These are phyloP conservation scores for Pseudonitzschia pungens DNA, from an alignment of 108 stramenopile species.

Conservation along the genomic window DNA sequence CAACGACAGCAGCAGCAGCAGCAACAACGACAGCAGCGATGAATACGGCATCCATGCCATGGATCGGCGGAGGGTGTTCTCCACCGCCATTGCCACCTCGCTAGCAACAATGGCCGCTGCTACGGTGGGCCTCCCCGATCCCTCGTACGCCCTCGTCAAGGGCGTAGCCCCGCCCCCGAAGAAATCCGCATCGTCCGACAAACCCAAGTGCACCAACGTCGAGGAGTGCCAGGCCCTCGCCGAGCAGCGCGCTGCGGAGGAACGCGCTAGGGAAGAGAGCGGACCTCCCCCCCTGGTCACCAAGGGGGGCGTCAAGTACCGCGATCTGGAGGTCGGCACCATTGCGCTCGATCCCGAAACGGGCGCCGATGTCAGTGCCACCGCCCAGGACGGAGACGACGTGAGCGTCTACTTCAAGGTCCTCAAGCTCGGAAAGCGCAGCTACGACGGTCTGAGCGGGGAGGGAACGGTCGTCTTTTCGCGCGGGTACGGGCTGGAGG, in stretches of 20 bases:
- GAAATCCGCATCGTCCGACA: slow-evolving; percentile 27
- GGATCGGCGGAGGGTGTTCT: neutral
- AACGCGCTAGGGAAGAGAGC: slow-evolving; percentile 33
- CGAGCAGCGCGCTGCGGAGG: slow-evolving; percentile 42
- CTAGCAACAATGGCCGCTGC: neutral
- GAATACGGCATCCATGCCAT: no score
- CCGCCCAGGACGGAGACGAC: slow-evolving; percentile 56
- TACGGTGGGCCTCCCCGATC: neutral
- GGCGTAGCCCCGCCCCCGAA: slow-evolving; percentile 74
- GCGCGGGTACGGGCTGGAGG: slow-evolving; percentile 79
- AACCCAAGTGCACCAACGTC: slow-evolving; percentile 76
- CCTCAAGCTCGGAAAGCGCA: slow-evolving; percentile 82
- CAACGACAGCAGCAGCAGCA: neutral
- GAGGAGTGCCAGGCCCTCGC: slow-evolving; percentile 86
- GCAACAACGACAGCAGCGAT: neutral
- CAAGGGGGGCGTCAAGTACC: slow-evolving; percentile 48
- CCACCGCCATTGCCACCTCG: neutral
- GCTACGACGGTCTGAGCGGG: slow-evolving; percentile 82
- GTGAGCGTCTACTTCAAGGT: slow-evolving; percentile 71
- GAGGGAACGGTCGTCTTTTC: slow-evolving; percentile 88
- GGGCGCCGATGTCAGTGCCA: neutral
- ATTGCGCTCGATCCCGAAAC: neutral
- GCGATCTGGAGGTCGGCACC: slow-evolving; percentile 49
- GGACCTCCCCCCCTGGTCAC: slow-evolving; percentile 45
- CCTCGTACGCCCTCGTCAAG: slow-evolving; percentile 68